Evolutionary conservation across 2,329 filamentous ascomycete species (phyloP).

Genomic region (Lecanosticta acicola): DNA sequence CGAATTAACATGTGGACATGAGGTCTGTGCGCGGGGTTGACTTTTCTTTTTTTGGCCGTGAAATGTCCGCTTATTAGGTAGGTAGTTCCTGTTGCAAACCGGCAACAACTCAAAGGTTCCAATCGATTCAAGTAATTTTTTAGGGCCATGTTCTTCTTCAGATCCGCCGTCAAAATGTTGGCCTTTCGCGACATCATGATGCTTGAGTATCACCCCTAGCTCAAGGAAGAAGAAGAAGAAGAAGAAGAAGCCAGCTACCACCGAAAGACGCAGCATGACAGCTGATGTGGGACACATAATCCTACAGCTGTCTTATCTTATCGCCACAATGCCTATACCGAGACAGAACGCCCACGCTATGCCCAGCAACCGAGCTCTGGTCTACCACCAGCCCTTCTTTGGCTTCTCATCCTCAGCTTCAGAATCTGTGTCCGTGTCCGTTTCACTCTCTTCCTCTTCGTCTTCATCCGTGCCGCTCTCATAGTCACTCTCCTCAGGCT

Average conservation of each 20-base stretch:
- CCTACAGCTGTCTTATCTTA: neutral
- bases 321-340: neutral
- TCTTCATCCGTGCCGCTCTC: slow-evolving; percentile 35
- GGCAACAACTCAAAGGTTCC: too few relatives aligned
- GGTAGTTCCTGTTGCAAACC: too few relatives aligned
- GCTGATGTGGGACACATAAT: neutral
- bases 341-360: slow-evolving; percentile 1
- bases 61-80: too few relatives aligned
- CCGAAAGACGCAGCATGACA: neutral
- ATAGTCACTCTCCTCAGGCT: slow-evolving; percentile 33
- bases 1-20: too few relatives aligned
- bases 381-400: slow-evolving; percentile 14
- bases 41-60: too few relatives aligned
- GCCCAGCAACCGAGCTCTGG: neutral
- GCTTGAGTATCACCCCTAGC: too few relatives aligned
- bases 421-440: slow-evolving; percentile 69
- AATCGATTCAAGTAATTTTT: too few relatives aligned
- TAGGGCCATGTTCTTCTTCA: too few relatives aligned
- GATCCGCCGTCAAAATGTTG: too few relatives aligned
- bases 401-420: slow-evolving; percentile 54
- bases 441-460: slow-evolving; percentile 38
- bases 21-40: too few relatives aligned
- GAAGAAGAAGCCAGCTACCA: neutral
- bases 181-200: too few relatives aligned
- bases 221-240: neutral